These are phyloP conservation scores for Crithidia sp. DNA, from an alignment of 208 protist species.

Conservation along the genomic window DNA sequence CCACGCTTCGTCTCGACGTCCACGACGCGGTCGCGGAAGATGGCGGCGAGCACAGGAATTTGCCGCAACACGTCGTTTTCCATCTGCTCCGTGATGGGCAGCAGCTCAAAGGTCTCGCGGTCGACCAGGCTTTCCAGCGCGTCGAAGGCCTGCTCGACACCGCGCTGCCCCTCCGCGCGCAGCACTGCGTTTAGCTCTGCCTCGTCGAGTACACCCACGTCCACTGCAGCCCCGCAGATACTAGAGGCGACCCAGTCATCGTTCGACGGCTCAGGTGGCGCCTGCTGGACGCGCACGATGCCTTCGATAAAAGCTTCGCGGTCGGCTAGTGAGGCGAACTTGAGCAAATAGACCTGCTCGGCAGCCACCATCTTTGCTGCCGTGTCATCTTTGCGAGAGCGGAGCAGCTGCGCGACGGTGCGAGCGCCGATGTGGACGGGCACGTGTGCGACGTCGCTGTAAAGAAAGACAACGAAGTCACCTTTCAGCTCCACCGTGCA, in stretches of 20 bases:
- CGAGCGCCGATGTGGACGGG: conserved; percentile 28
- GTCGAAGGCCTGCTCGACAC: conserved; percentile 73
- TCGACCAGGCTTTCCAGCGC: conserved; percentile 83
- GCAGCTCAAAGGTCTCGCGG: conserved; percentile 61
- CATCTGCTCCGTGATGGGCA: conserved; percentile 81
- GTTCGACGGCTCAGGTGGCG: conserved; percentile 29
- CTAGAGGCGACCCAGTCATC: conserved; percentile 61
- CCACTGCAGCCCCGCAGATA: conserved; percentile 73
- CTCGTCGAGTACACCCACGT: conserved; percentile 63
- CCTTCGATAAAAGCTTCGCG: conserved; percentile 57
- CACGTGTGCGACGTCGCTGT: conserved; percentile 6
- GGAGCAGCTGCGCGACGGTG: conserved; percentile 68
- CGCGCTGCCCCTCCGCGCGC: conserved; percentile 60
- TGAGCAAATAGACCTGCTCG: conserved; percentile 36
- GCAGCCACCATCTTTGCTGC: conserved; percentile 52
- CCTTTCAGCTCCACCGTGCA: conserved; percentile 58
- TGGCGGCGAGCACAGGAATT: conserved; percentile 71
- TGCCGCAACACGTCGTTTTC: conserved; percentile 84
- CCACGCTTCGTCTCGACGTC: conserved; percentile 56
- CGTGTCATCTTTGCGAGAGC: conserved; percentile 61
- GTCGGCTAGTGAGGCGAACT: conserved; percentile 43
- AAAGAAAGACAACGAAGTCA: conserved; percentile 38
- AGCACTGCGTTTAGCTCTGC: conserved; percentile 51
- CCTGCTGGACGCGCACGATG: conserved; percentile 38
- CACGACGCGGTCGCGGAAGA: conserved; percentile 65